Evolutionary conservation across 352 stramenopile genomes (phyloP).

Genomic region (Discostella stelligera): DNA sequence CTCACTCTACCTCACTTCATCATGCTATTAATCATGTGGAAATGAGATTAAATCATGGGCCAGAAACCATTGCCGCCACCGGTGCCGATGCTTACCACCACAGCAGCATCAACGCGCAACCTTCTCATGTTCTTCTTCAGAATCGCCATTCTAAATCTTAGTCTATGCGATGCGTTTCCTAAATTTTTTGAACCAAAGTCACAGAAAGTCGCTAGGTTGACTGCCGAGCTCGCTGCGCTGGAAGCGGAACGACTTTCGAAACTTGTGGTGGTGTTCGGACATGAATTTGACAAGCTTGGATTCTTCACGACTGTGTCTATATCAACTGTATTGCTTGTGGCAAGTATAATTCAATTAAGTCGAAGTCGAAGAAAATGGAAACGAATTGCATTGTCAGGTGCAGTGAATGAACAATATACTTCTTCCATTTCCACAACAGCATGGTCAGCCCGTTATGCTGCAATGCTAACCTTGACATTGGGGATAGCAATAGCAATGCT

Average conservation of each 20-base stretch:
- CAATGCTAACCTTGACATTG: slow-evolving; percentile 10
- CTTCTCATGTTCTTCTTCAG: slow-evolving; percentile 11
- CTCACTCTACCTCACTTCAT: neutral
- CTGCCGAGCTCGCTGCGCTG: slow-evolving; percentile 28
- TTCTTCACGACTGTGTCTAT: slow-evolving; percentile 41
- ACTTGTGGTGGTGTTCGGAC: slow-evolving; percentile 35
- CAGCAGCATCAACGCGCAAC: neutral
- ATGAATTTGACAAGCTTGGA: slow-evolving; percentile 42
- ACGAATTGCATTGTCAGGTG: slow-evolving; percentile 22
- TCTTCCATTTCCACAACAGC: neutral
- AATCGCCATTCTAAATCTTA: slow-evolving; percentile 12
- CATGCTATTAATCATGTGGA: neutral
- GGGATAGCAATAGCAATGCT: slow-evolving; percentile 6
- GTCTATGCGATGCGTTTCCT: slow-evolving; percentile 18
- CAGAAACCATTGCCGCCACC: neutral
- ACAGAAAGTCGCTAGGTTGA: slow-evolving; percentile 31
- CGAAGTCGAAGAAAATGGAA: slow-evolving; percentile 40
- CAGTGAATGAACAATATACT: slow-evolving; percentile 4
- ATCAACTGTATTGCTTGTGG: slow-evolving; percentile 24
- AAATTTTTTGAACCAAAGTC: slow-evolving; percentile 43
- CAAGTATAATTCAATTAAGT: slow-evolving; percentile 30
- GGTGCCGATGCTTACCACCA: neutral
- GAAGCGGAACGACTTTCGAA: slow-evolving; percentile 37
- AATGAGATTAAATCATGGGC: neutral
- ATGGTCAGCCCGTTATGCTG: neutral